Evolutionary conservation across 371 early-diverging fungal genomes (phyloP), one percentile per base, ranked within the genome.

Genomic region (Smittium culicis): DNA sequence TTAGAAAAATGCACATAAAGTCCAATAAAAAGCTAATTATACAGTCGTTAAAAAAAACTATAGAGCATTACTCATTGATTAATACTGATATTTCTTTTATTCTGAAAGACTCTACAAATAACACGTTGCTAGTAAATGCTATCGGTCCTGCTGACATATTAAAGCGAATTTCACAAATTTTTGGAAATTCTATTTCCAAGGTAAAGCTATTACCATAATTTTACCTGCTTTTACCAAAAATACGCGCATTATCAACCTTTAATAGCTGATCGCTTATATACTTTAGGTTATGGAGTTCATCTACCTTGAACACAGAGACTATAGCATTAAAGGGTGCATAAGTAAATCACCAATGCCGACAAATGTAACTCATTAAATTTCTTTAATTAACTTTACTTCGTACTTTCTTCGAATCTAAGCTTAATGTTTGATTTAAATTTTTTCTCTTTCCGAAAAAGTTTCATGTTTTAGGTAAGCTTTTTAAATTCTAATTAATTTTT

Each of bases 241-340:
- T 29, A 59, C 16, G n/a, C n/a, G n/a, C n/a, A 59, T 59, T 27
- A 11, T 11, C 29, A 31, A 16, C 60, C 5, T 59, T 14, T 59
- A 24, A 63, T 31, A 34, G 33, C 5, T 34, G n/a, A 30, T 63
- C 11, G 24, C 32, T 31, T 30, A 30, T n/a, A 31, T 5, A 63
- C 20, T 24, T 63, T 63, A 63, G 65, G 3, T 8, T 29, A 64
- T 64, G 65, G 65, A 64, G 16, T 64, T 35, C 35, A 25, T 64
- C 17, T 64, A 35, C 27, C 33, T 34, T 27, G 65, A 64, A 54
- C 28, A 35, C 30, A 25, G 28, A n/a, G 65, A 34, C 2, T 64
- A 35, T 27, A 29, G 29, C 17, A 30, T 64, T 35, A 64, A 64
- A 32, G 65, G 65, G 11, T 64, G 32, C 3, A 29, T 64, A 20